Conservation (phyloP, 2,329 filamentous ascomycete species). For the Cercospora sp. region DNA sequence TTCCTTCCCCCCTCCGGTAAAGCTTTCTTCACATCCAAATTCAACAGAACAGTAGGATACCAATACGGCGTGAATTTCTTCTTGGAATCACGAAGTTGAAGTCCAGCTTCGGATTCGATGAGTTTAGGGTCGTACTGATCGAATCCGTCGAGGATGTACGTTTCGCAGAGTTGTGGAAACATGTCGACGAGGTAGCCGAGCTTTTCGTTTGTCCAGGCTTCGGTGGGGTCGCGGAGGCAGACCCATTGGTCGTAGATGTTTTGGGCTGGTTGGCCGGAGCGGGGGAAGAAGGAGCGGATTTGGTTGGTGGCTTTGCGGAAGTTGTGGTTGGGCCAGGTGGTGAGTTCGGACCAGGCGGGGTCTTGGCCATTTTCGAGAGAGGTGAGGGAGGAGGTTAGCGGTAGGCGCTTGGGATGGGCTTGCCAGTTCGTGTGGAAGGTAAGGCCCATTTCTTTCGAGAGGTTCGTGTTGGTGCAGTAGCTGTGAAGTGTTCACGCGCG, state of each 20-base stretch:
- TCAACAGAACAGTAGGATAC: slow-evolving; percentile 76
- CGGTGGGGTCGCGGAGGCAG: slow-evolving; percentile 59
- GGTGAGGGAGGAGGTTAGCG: slow-evolving; percentile 43
- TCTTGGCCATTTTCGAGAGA: slow-evolving; percentile 49
- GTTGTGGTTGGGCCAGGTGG: slow-evolving; percentile 46
- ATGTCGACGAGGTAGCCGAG: slow-evolving; percentile 69
- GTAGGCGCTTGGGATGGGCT: slow-evolving; percentile 45
- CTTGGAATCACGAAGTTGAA: slow-evolving; percentile 33
- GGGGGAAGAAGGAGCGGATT: slow-evolving; percentile 56
- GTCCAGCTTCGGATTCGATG: slow-evolving; percentile 18
- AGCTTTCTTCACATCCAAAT: slow-evolving; percentile 73
- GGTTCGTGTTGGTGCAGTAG: slow-evolving; percentile 66
- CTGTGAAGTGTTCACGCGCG: slow-evolving; percentile 36
- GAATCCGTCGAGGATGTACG: slow-evolving; percentile 36
- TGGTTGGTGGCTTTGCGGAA: slow-evolving; percentile 55
- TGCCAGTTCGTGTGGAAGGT: slow-evolving; percentile 58
- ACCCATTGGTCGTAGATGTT: slow-evolving; percentile 67
- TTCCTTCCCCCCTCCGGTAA: slow-evolving; percentile 68
- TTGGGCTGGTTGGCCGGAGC: slow-evolving; percentile 44
- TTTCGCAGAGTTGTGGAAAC: slow-evolving; percentile 66
- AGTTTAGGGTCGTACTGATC: slow-evolving; percentile 40
- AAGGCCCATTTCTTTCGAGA: slow-evolving; percentile 59
- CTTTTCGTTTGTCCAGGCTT: slow-evolving; percentile 63
- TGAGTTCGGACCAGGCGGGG: slow-evolving; percentile 49
- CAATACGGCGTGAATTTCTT: slow-evolving; percentile 54